Percentiles rank a stretch among this genome's conserved stretches.
Evolutionary conservation across 1,139 yeast genomes (phyloP).

Genomic region (Pichia terricola): DNA sequence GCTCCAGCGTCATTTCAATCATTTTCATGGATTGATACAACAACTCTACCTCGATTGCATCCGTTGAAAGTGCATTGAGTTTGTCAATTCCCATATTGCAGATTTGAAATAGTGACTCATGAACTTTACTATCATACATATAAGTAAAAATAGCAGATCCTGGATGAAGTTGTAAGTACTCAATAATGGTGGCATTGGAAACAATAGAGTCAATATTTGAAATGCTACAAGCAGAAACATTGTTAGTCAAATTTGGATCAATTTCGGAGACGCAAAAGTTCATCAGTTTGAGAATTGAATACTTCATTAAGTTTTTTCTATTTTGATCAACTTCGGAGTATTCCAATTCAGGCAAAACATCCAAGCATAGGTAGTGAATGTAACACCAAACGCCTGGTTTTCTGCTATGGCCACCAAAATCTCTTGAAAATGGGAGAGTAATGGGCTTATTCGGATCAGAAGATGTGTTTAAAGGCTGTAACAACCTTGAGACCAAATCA

Average conservation of each 20-base stretch:
- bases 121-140: slow-evolving; percentile 50
- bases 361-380: slow-evolving; percentile 58
- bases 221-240: slow-evolving; percentile 37
- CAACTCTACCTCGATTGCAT: slow-evolving; percentile 27
- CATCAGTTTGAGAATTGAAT: slow-evolving; percentile 42
- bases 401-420: slow-evolving; percentile 55
- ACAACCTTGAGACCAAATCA: slow-evolving; percentile 36
- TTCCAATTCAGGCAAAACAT: slow-evolving; percentile 46
- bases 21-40: slow-evolving; percentile 34
- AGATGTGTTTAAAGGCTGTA: slow-evolving; percentile 24
- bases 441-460: slow-evolving; percentile 31
- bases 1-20: slow-evolving; percentile 38
- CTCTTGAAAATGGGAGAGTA: slow-evolving; percentile 49
- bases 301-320: slow-evolving; percentile 42
- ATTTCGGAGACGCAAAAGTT: slow-evolving; percentile 46
- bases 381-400: slow-evolving; percentile 73
- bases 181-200: slow-evolving; percentile 28
- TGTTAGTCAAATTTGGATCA: slow-evolving; percentile 52
- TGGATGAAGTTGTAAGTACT: slow-evolving; percentile 50
- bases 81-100: slow-evolving; percentile 49
- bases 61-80: slow-evolving; percentile 32
- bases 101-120: slow-evolving; percentile 45
- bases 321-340: slow-evolving; percentile 25
- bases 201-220: slow-evolving; percentile 44
- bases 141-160: slow-evolving; percentile 56